phyloP scores from a whole-genome alignment of 768 basidiomycete genomes.

The Macrolepiota fuliginosa region DNA sequence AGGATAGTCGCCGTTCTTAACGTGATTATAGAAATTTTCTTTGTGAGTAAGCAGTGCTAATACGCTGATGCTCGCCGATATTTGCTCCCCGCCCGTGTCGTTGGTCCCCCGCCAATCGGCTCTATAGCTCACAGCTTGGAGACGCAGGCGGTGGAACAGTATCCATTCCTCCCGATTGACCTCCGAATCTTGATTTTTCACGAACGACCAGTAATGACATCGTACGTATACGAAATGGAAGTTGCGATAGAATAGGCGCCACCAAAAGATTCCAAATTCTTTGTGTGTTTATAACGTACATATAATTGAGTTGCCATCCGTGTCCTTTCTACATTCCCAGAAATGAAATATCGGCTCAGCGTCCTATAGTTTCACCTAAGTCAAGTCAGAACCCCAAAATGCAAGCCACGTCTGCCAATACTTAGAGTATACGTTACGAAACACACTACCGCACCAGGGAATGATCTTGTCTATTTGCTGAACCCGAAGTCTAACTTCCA shows the following conservation, averaged over 20 bases:
- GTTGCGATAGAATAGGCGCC: neutral
- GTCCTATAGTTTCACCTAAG: neutral
- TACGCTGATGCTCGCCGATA: neutral
- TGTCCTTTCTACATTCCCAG: too few species aligned
- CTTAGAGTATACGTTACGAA: neutral
- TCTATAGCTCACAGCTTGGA: neutral
- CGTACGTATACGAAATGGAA: neutral
- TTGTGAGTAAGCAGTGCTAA: neutral
- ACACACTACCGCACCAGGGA: neutral
- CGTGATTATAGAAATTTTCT: neutral
- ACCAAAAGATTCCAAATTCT: neutral
- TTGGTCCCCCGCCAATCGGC: neutral
- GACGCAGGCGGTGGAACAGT: neutral
- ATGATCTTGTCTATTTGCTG: neutral
- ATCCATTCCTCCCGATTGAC: neutral
- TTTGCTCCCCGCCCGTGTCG: neutral
- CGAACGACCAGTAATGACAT: neutral
- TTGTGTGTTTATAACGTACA: neutral
- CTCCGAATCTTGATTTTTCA: too few species aligned
- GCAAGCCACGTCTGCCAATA: neutral
- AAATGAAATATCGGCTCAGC: neutral
- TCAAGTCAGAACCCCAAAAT: neutral
- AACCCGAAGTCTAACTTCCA: neutral
- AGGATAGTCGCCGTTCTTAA: neutral
- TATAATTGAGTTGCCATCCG: neutral